A percentile compares a stretch with the other conserved stretches of the same genome.
Evolutionary conservation across 345 rosid species (phyloP).

Genomic region (Camelina sativa): DNA sequence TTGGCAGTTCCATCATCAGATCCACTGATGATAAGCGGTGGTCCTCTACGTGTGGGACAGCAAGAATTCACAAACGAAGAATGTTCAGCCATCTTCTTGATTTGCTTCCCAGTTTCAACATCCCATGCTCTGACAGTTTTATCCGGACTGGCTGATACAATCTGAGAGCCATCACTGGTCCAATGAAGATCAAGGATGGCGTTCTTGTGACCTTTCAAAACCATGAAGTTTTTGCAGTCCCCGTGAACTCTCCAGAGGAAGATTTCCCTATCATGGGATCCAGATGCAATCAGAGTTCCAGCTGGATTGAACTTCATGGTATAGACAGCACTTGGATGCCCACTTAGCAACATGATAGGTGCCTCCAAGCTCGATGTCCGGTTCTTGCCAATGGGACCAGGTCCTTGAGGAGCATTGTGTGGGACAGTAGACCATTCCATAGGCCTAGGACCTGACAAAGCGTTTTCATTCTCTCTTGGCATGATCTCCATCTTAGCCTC

Average conservation of each 20-base stretch:
- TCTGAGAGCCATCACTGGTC: slow-evolving; percentile 90
- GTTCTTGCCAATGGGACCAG: slow-evolving; percentile 54
- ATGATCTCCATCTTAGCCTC: slow-evolving; percentile 59
- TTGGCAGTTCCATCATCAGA: slow-evolving; percentile 98
- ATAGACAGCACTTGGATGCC: slow-evolving; percentile 86
- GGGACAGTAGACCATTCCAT: slow-evolving; percentile 90
- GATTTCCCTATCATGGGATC: slow-evolving; percentile 94
- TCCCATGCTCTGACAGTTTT: slow-evolving; percentile 95
- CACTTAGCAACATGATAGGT: slow-evolving; percentile 85
- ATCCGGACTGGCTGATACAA: slow-evolving; percentile 94
- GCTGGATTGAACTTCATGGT: slow-evolving; percentile 94
- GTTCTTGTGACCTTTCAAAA: slow-evolving; percentile 93
- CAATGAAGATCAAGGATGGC: slow-evolving; percentile 93
- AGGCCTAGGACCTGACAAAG: slow-evolving; percentile 81
- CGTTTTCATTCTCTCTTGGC: slow-evolving; percentile 63
- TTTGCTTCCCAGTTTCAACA: slow-evolving; percentile 87
- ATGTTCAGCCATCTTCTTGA: slow-evolving; percentile 98
- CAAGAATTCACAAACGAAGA: slow-evolving; percentile 92
- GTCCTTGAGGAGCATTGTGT: slow-evolving; percentile 56
- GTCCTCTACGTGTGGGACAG: slow-evolving; percentile 89
- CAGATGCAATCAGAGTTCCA: slow-evolving; percentile 86
- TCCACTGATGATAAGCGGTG: slow-evolving; percentile 90
- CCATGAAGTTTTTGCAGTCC: slow-evolving; percentile 96
- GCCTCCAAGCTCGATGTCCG: slow-evolving; percentile 89
- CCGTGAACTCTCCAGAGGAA: slow-evolving; percentile 91